Percentiles rank a stretch among this genome's conserved stretches.
Conservation (phyloP, 2,329 filamentous ascomycete genomes). For the Xylariomycetidae sp. region DNA sequence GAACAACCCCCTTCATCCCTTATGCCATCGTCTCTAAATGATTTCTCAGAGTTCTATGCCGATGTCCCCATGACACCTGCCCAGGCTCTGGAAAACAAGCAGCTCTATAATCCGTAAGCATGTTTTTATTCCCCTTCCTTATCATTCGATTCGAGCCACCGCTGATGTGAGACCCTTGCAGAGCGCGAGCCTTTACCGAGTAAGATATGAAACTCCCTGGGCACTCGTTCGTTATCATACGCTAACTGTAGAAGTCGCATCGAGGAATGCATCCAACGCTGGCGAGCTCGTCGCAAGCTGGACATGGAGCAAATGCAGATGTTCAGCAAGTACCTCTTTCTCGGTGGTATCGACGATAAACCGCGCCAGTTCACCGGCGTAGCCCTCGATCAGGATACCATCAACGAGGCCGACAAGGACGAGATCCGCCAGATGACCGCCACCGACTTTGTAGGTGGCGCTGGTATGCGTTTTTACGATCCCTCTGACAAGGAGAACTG, state of each 20-base stretch:
- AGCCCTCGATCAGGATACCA: conserved; percentile 38
- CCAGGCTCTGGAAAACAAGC: conserved; percentile 58
- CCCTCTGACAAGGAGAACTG: conserved; percentile 50
- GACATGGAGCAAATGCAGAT: conserved; percentile 53
- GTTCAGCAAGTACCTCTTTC: conserved; percentile 74
- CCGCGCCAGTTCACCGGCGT: conserved; percentile 55
- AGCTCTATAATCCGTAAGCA: conserved; percentile 61
- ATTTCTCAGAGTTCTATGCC: conserved; percentile 58
- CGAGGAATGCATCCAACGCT: conserved; percentile 78
- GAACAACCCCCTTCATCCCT: neutral
- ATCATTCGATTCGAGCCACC: too few relatives aligned
- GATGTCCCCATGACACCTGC: conserved; percentile 71
- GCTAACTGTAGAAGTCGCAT: conserved; percentile 55
- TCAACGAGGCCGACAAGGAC: conserved; percentile 55
- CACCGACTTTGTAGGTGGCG: conserved; percentile 50
- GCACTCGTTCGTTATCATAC: neutral
- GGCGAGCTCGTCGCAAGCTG: conserved; percentile 69
- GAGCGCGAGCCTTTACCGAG: conserved; percentile 50
- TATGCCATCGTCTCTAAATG: conserved; percentile 3
- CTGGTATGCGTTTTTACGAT: conserved; percentile 43
- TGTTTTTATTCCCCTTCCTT: neutral
- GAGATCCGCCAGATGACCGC: conserved; percentile 61
- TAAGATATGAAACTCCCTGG: conserved; percentile 29
- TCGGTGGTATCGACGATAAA: conserved; percentile 69
- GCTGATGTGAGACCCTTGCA: conserved; percentile 21